A percentile compares a stretch with the other conserved stretches of the same genome.
Evolutionary conservation across 2,329 filamentous ascomycete genomes (phyloP).

Genomic region (Aureobasidium sp.): DNA sequence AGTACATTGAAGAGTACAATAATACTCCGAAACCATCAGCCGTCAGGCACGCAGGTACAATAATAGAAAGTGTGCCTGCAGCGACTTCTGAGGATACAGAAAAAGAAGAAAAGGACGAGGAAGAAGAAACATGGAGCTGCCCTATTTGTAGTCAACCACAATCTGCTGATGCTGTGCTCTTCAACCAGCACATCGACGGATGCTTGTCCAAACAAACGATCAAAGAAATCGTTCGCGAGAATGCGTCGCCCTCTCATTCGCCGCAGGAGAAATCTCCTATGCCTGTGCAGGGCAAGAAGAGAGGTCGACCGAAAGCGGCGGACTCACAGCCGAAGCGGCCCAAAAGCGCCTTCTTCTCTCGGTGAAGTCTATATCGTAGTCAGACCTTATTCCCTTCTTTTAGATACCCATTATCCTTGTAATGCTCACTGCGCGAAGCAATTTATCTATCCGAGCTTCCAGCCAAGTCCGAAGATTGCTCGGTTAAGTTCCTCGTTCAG

Average conservation of each 20-base stretch:
- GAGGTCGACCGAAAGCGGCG: conserved; percentile 19
- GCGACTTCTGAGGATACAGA: conserved; percentile 3
- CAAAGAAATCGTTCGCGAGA: conserved; percentile 63
- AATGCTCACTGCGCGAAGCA: background rate
- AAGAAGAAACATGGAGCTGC: conserved; percentile 63
- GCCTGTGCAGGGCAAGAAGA: conserved; percentile 21
- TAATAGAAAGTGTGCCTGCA: conserved; percentile 18
- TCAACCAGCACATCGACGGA: conserved; percentile 89
- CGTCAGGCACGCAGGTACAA: conserved; percentile 13
- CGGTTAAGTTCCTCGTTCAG: background rate
- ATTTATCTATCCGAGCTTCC: background rate
- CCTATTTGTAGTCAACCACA: conserved; percentile 81
- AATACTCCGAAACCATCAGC: conserved; percentile 5
- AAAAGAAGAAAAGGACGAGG: conserved; percentile 24
- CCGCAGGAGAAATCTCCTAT: conserved; percentile 15
- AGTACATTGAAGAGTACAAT: conserved; percentile 32
- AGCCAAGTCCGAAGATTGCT: background rate
- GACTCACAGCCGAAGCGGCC: conserved; percentile 19
- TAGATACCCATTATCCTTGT: background rate
- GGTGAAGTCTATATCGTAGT: background rate
- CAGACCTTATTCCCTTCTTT: background rate
- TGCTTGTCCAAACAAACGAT: conserved; percentile 85
- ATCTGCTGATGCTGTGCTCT: conserved; percentile 61
- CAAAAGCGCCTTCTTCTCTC: conserved; percentile 26
- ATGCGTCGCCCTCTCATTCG: conserved; percentile 23